Percentiles rank a stretch among this genome's conserved stretches.
Evolutionary conservation across 2,329 filamentous ascomycete species (phyloP).

Genomic region (Colletotrichum destructivum): DNA sequence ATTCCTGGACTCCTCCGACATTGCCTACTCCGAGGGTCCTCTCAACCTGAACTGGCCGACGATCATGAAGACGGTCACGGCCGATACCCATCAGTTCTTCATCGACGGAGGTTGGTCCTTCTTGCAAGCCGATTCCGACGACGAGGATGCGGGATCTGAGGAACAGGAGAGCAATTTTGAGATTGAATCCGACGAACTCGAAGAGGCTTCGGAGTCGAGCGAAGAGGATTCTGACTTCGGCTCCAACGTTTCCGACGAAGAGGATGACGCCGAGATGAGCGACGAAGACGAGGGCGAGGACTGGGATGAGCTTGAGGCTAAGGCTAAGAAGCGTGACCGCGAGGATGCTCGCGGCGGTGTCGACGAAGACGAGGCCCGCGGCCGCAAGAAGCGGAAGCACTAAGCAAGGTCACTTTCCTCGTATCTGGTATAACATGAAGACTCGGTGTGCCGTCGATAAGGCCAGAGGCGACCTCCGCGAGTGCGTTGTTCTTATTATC

Average conservation of each 20-base stretch:
- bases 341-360: constrained; percentile 80
- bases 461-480: constrained; percentile 11
- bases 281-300: constrained; percentile 88
- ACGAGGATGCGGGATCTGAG: constrained; percentile 83
- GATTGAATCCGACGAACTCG: constrained; percentile 87
- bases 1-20: constrained; percentile 96
- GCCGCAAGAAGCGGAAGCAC: constrained; percentile 78
- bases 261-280: constrained; percentile 80
- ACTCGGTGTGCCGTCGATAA: constrained; percentile 7
- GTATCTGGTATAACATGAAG: background rate
- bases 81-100: constrained; percentile 96
- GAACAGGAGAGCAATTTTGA: constrained; percentile 96
- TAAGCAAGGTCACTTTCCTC: constrained; percentile 13
- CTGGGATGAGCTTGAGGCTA: constrained; percentile 95
- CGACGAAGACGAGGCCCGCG: constrained; percentile 86
- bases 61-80: constrained; percentile 99
- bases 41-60: constrained; percentile 99
- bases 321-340: constrained; percentile 88
- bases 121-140: constrained; percentile 88
- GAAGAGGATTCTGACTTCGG: constrained; percentile 95
- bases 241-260: constrained; percentile 87
- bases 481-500: constrained; percentile 34
- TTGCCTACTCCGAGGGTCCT: constrained; percentile 93
- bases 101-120: constrained; percentile 96
- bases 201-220: constrained; percentile 81